Base-by-base conservation (phyloP, 2,329 filamentous ascomycete species). In the Alternaria sp. region DNA sequence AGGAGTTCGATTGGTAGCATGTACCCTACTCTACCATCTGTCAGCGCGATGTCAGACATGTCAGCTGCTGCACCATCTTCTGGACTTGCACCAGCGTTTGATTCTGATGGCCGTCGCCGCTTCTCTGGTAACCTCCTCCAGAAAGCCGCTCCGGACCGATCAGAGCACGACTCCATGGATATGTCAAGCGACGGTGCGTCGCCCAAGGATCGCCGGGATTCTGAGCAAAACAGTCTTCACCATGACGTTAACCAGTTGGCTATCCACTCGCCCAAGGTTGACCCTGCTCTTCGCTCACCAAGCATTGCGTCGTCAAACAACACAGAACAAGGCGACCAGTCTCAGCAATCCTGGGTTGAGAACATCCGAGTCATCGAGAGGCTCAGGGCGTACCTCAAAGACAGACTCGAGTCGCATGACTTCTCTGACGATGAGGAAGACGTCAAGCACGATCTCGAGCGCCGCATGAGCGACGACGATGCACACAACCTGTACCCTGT, bases 21-120 rank as follows among this genome's bases (percentile, higher is more conserved):
- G 81, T 96, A 96, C 79, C 92, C 92, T 18, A 92, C 85, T 67
- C 87, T 96, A 30, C 92, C 88, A 14, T 87, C 91, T 49, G 89
- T 92, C 55, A 89, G 87, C 62, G 87, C 89, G 47, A 90, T 90
- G 77, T 87, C 87, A 57, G 84, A 85, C 61, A 84, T 87, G 75
- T 79, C 83, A 44, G 88, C 89, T 41, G 89, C 86, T n/a, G 87
- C 87, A 12, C 87, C 87, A 3, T 84, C 91, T 3, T 89, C 92
- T 14, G 91, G 90, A 21, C 86, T 95, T 15, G 92, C 90, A 30
- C 85, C 85, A 30, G 83, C 86, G 30, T 89, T 88, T 71, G 87
- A 89, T 67, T 81, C 84, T 57, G 86, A 89, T 60, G 86, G 87
- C 60, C 86, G 87, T 60, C 86, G 87, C 56, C 84, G 88, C 54